A percentile compares a stretch with the other conserved stretches of the same genome.
Conservation (phyloP, 2,329 filamentous ascomycete species). For the Curvularia lunata region DNA sequence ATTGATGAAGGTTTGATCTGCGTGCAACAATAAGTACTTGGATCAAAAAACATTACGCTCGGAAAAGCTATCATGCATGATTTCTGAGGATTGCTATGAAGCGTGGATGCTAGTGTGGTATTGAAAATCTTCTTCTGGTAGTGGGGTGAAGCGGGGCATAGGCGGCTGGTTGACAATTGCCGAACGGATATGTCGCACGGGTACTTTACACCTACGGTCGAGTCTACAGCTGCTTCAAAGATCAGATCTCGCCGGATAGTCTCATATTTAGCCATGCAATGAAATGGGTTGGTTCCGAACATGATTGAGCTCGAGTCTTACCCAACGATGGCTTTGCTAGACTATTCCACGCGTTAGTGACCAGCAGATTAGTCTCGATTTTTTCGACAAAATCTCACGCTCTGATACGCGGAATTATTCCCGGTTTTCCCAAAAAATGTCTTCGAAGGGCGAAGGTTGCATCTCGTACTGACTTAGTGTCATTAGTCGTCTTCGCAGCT, state of each 20-base stretch:
- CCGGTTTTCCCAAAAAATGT: too few species aligned
- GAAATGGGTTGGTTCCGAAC: too few species aligned
- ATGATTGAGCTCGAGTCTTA: too few species aligned
- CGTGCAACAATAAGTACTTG: too few species aligned
- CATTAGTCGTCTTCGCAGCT: not conserved
- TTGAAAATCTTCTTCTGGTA: not conserved
- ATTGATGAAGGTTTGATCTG: too few species aligned
- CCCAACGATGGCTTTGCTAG: not conserved
- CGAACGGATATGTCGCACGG: not conserved
- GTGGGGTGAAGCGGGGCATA: constrained; percentile 4
- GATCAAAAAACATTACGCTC: too few species aligned
- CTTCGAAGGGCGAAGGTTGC: too few species aligned
- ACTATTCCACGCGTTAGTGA: not conserved
- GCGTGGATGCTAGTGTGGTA: not conserved
- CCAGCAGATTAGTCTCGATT: too few species aligned
- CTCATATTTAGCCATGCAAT: too few species aligned
- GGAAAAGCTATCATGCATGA: too few species aligned
- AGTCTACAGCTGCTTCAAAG: not conserved
- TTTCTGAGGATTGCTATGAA: not conserved
- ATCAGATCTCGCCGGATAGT: not conserved
- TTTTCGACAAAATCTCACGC: too few species aligned
- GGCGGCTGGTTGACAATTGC: not conserved
- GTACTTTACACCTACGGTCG: not conserved
- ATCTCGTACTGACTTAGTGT: not conserved
- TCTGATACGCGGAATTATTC: too few species aligned